Conservation (phyloP, 2,329 filamentous ascomycete species). For the Sphaerulina musiva region DNA sequence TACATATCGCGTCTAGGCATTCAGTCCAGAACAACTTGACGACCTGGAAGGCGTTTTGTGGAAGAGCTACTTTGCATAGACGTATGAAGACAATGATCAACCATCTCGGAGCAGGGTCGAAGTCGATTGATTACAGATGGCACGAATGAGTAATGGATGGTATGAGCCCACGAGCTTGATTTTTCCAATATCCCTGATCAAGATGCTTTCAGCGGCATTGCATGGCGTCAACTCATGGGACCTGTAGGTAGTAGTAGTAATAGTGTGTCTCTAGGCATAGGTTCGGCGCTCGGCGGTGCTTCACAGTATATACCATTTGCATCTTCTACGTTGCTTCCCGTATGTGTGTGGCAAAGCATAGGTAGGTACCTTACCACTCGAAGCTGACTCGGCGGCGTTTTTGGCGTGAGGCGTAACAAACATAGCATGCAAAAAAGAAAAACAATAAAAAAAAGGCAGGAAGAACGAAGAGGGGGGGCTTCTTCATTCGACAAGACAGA, state of each 20-base stretch:
- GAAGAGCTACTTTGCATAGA: conserved; percentile 97
- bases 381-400: too few relatives aligned
- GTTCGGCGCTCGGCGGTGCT: not conserved
- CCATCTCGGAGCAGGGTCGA: too few relatives aligned
- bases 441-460: too few relatives aligned
- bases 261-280: not conserved
- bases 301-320: not conserved
- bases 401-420: too few relatives aligned
- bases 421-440: too few relatives aligned
- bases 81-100: not conserved
- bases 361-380: not conserved
- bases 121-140: not conserved
- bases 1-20: conserved; percentile 49
- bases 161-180: conserved; percentile 2
- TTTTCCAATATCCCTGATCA: not conserved
- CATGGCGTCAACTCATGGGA: not conserved
- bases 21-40: conserved; percentile 86
- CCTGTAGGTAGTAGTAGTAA: not conserved
- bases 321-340: not conserved
- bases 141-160: not conserved
- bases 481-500: too few relatives aligned
- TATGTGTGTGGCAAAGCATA: not conserved
- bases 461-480: too few relatives aligned
- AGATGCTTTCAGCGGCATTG: conserved; percentile 2
- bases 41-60: conserved; percentile 93